Evolutionary conservation across 2,329 filamentous ascomycete genomes (phyloP).

Genomic region (Epichloe amarillans): DNA sequence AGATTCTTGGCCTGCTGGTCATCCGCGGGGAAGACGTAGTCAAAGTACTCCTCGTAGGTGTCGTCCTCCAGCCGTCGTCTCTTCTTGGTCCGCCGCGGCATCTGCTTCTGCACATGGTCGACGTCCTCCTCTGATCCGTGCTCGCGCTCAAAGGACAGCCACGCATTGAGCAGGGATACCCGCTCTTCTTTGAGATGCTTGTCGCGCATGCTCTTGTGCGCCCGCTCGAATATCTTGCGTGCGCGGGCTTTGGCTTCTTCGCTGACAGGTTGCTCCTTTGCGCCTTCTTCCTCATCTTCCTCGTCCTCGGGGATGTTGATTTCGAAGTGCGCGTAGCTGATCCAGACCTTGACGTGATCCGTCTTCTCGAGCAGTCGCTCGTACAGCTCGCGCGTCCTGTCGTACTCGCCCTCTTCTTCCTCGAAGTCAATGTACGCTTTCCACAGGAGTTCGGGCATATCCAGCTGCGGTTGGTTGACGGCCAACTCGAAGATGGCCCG

Average conservation of each 20-base stretch:
- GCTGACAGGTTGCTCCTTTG: slow-evolving; percentile 56
- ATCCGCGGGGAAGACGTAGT: slow-evolving; percentile 94
- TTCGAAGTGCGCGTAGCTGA: slow-evolving; percentile 96
- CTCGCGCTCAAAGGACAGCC: slow-evolving; percentile 81
- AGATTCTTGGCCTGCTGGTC: slow-evolving; percentile 75
- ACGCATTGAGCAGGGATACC: slow-evolving; percentile 81
- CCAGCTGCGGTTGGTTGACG: slow-evolving; percentile 66
- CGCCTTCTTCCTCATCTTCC: slow-evolving; percentile 37
- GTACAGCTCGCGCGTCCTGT: slow-evolving; percentile 67
- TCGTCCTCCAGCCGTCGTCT: slow-evolving; percentile 84
- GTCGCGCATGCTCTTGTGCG: slow-evolving; percentile 76
- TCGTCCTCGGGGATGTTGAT: slow-evolving; percentile 77
- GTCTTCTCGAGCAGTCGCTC: slow-evolving; percentile 87
- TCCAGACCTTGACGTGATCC: slow-evolving; percentile 99
- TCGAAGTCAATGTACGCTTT: slow-evolving; percentile 98
- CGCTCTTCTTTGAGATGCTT: slow-evolving; percentile 86
- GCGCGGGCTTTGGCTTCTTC: slow-evolving; percentile 75
- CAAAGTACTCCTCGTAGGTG: slow-evolving; percentile 85
- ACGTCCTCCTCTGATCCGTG: slow-evolving; percentile 66
- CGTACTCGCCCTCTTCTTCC: slow-evolving; percentile 87
- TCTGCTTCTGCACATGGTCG: slow-evolving; percentile 76
- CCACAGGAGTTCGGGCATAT: slow-evolving; percentile 97
- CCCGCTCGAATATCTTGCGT: slow-evolving; percentile 71
- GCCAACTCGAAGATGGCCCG: slow-evolving; percentile 88
- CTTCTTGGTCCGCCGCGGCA: slow-evolving; percentile 90